Base-by-base conservation (phyloP, 495 filamentous ascomycete genomes). In the Neurospora cerealis region DNA sequence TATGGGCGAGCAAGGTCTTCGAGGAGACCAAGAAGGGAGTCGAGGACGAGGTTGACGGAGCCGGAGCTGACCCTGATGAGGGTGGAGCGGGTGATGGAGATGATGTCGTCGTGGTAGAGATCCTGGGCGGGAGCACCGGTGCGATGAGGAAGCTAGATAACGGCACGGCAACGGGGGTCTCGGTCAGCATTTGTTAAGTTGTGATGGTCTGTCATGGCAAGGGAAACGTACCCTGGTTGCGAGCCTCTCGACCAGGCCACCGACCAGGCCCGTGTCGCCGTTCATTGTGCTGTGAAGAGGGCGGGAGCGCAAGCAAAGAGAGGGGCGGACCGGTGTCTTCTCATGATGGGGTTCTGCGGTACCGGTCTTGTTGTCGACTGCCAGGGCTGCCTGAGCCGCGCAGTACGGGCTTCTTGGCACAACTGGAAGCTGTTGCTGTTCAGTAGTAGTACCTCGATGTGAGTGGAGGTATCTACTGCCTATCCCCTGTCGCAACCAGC, bases 191-290 rank as follows among this genome's bases (percentile, higher is more conserved):
- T 37, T 28, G 15, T 17, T 13, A 9, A 39, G 19, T 11, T 38
- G 73, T 44, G 46, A 74, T 8, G 28, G 21, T 15, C 41, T 54
- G 38, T 38, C 2, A 48, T 28, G 69, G 71, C 42, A 41, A 72
- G 38, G 36, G 62, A 38, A 41, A 78, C 79, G 77, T 87, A 91
- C 89, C 85, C 88, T 85, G 76, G 88, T 87, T 66, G 85, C 86
- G 73, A 91, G 84, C 80, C 89, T 86, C 81, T 90, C 89, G 77
- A 91, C 86, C 76, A 91, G 82, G 79, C 87, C 87, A 81, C 87
- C 85, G 74, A 91, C 88, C 79, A 91, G 82, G 80, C 85, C 87
- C 71, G 85, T 85, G 83, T 91, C 89, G 79, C 86, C 85, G 80
- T 87, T 90, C 89, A 91, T 91, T 78, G 78, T 79, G 46, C 73